Evolutionary conservation across 208 protist genomes (phyloP), one percentile per base, ranked within the genome.

Genomic region (Leishmania tropica): DNA sequence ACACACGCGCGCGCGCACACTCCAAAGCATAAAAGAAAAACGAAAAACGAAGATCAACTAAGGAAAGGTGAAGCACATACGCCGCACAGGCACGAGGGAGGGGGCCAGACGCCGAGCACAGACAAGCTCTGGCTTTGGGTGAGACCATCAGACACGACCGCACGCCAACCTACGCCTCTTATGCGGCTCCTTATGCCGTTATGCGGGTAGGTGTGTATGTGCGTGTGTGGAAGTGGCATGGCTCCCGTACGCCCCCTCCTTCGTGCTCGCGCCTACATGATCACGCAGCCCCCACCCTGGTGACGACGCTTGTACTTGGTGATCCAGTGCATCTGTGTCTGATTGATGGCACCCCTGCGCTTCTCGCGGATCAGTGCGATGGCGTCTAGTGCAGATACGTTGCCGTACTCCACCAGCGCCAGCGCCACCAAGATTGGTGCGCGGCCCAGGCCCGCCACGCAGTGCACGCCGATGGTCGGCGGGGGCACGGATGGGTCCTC

Each of bases 401-500:
- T 86, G 11, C 85, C 86, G 84, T 93, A 94, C 92, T 99, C 94
- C 76, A 98, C 94, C 54, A 99, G 85, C 31, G 97, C 95, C 48
- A 98, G 83, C 37, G 97, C 96, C n/a, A 98, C 96, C 15, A 98
- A 87, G 19, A 98, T 96, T 6, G 97, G 97, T 19, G 97, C 97
- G 6, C 97, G 84, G 21, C 97, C 97, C 7, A 99, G 93, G 3
- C 97, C 97, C 13, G 97, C 97, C 6, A 98, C 94, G 83, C 97
- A 99, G 82, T 99, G 97, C 75, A 98, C 95, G 15, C 91, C 96
- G 62, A 99, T 92, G 1, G 90, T 93, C 35, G 88, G 88, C 40
- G 72, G 54, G 3, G 64, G 45, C 28, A 53, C 67, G 15, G 64
- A 81, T 54, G 62, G 89, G 62, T 80, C 21, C 68, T 82, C 45